Base-by-base conservation (phyloP, 495 filamentous ascomycete genomes). In the Xylaria venustula region DNA sequence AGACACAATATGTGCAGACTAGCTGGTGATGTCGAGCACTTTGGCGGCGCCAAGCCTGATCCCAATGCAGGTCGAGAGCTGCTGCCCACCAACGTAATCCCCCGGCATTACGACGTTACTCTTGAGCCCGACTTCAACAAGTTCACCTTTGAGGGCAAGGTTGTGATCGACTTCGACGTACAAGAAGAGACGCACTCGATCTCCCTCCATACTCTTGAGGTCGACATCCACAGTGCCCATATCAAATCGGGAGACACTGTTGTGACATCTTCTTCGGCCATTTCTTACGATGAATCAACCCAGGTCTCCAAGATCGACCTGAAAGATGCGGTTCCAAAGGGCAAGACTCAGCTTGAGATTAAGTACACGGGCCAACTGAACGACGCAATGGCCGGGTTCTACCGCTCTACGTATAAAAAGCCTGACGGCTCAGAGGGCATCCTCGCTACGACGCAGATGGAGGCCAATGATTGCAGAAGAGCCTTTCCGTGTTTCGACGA, bases 371-470 rank as follows among this genome's bases (percentile, higher is more conserved):
- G 89, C 47, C 74, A 77, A 42, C 76, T 92, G 46, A 91, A 91
- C 74, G 86, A 92, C 75, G 88, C 88, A 71, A 89, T 91, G 87
- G 88, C 88, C 59, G 89, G 89, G 52, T 91, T 92, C 80, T 92
- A 91, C 75, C 81, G 89, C 19, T 90, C 89, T 15, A 89, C 87
- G 0, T 90, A 88, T 75, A 87, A 87, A 74, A 83, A 80, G 64
- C 67, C 77, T 40, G 82, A 88, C 64, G 89, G 89, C 26, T 78
- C 72, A 15, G 81, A 83, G 37, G 83, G 84, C 47, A 81, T 87
- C 65, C 67, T 91, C 71, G 88, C 88, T 34, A 90, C 89, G 9
- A 87, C 86, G n/a, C 89, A 92, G 79, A 90, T 92, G 87, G 89
- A 92, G 73, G 83, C 89, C 37, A 92, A 88, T 32, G 89, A 91